A percentile compares a stretch with the other conserved stretches of the same genome.
These are phyloP conservation scores for Solanum sparsipilum DNA, from an alignment of 257 asterid species.

Conservation along the genomic window DNA sequence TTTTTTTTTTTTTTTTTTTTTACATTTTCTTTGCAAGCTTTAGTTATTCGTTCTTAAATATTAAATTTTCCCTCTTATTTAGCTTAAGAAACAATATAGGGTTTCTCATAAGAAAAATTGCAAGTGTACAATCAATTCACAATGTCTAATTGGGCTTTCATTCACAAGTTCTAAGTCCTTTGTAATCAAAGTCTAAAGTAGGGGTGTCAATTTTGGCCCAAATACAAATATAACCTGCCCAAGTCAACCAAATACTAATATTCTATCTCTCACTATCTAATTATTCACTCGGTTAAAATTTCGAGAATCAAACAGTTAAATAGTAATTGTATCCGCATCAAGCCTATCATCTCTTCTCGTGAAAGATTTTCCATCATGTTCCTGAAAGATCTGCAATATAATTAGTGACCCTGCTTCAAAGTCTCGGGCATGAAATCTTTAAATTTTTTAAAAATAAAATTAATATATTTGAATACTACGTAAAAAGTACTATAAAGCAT, in stretches of 20 bases:
- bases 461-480: too few species aligned
- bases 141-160: neutral
- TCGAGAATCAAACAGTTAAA: too few species aligned
- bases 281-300: accelerated
- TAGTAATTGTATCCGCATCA: neutral
- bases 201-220: neutral
- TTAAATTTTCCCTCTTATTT: too few species aligned
- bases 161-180: neutral
- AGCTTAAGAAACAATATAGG: neutral
- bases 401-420: neutral
- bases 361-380: neutral
- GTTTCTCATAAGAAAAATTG: neutral
- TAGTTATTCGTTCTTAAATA: neutral
- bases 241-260: neutral
- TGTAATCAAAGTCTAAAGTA: neutral
- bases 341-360: neutral
- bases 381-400: neutral
- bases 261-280: neutral
- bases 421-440: neutral
- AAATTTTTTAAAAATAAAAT: too few species aligned
- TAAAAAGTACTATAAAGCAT: too few species aligned
- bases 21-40: too few species aligned
- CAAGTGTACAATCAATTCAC: neutral
- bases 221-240: neutral
- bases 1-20: too few species aligned